A percentile compares a stretch with the other conserved stretches of the same genome.
These are phyloP conservation scores for Cymbopogon citratus DNA, from an alignment of 176 grass and related monocot genomes.

Conservation along the genomic window DNA sequence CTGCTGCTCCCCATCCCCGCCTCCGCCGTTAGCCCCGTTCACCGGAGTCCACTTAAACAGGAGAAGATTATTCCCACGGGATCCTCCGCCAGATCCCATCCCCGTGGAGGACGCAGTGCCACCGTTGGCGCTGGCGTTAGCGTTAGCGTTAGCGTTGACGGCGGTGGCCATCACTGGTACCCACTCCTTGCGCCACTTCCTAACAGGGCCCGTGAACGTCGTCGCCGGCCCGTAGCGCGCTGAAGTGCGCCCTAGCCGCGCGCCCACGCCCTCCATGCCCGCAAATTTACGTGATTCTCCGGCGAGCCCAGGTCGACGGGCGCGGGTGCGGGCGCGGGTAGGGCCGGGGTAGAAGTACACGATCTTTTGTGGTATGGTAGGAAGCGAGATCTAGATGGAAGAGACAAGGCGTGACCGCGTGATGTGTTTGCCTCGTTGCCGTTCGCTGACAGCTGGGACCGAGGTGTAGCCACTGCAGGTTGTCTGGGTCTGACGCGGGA, in stretches of 20 bases:
- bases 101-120: not conserved
- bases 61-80: slow-evolving; percentile 40
- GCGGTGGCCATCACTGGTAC: slow-evolving; percentile 37
- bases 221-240: slow-evolving; percentile 63
- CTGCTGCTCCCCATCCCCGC: not conserved
- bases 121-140: not conserved
- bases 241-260: slow-evolving; percentile 60
- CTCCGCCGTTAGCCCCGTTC: slow-evolving; percentile 35
- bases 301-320: too few species aligned
- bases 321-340: too few species aligned
- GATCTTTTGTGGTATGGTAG: too few species aligned
- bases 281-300: too few species aligned
- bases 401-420: too few species aligned
- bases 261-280: slow-evolving; percentile 60
- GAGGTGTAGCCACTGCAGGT: too few species aligned
- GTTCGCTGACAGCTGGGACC: too few species aligned
- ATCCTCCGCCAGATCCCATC: not conserved
- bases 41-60: slow-evolving; percentile 65
- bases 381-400: too few species aligned
- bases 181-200: slow-evolving; percentile 84
- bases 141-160: not conserved
- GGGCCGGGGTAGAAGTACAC: too few species aligned
- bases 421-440: too few species aligned
- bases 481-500: too few species aligned
- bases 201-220: slow-evolving; percentile 64